Base-by-base conservation (phyloP, 2,329 filamentous ascomycete genomes). In the Epichloe coenophiala region DNA sequence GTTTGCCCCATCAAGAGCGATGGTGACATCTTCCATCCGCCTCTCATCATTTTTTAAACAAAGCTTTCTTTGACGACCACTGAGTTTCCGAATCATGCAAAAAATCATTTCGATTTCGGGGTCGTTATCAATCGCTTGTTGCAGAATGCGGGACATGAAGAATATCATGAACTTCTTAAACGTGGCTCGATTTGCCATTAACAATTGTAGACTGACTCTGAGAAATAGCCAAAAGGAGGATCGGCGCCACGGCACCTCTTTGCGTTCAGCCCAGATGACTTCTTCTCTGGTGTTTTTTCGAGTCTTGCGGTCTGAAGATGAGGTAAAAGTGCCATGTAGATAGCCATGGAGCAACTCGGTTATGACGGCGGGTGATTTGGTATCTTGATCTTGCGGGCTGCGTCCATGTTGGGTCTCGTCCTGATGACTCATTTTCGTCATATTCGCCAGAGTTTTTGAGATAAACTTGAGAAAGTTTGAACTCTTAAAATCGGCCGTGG, bases 101-200 rank as follows among this genome's bases (percentile, higher is more conserved):
- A 21, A 23, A 23, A 23, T 7, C 23, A 23, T 23, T 6, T 23
- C 23, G 23, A 5, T 23, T 23, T 23, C 23, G 23, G 1, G 5
- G 5, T 23, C 23, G 23, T 6, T 23, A 23, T 6, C 23, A 7
- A 23, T 5, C 6, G 23, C 23, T 23, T 23, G 3, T 23, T 23
- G 23, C 23, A 23, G 23, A 23, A 75, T 52, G 0, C 53, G 48
- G 0, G 63, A 51, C 59, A 76, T 65, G 55, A 76, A 62, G 19
- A 68, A 72, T 0, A 71, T 44, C 70, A 80, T 76, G 54, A 75
- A 74, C 0, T 57, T 52, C 51, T 81, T 81, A 62, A 79, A 81
- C 0, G 17, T 23, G 3, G 63, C 75, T 12, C n/a, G 23, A 6
- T 19, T 23, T 12, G 7, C 12, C 40, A 13, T n/a, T 5, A 38